A percentile compares a stretch with the other conserved stretches of the same genome.
Evolutionary conservation across 2,329 filamentous ascomycete species (phyloP).

Genomic region (Stylonectria norvegica): DNA sequence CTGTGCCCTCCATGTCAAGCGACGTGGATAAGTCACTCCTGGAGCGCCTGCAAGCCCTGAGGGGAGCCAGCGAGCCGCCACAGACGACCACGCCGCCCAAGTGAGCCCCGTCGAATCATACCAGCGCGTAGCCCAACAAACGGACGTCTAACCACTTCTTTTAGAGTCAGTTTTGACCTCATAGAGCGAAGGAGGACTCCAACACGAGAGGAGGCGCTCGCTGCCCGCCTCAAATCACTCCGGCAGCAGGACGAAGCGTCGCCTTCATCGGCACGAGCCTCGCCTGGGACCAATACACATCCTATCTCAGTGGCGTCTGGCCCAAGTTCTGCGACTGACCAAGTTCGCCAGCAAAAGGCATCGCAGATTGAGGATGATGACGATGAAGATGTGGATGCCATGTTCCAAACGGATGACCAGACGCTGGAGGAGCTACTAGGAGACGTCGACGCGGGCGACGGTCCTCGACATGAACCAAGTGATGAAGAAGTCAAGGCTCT

Average conservation of each 20-base stretch:
- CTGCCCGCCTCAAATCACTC: conserved; percentile 50
- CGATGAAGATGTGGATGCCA: conserved; percentile 36
- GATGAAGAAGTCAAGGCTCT: conserved; percentile 35
- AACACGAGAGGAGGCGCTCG: conserved; percentile 49
- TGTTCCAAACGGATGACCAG: conserved; percentile 49
- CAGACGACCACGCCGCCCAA: conserved; percentile 35
- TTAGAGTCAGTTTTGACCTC: conserved; percentile 32
- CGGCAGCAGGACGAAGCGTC: conserved; percentile 38
- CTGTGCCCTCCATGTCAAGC: conserved; percentile 30
- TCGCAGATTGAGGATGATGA: conserved; percentile 10
- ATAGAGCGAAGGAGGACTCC: conserved; percentile 42
- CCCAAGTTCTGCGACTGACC: not conserved
- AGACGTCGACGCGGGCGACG: conserved; percentile 37
- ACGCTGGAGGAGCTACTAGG: conserved; percentile 51
- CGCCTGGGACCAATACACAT: not conserved
- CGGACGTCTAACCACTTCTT: not conserved
- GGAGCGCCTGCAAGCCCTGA: conserved; percentile 52
- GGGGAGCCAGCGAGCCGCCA: conserved; percentile 34
- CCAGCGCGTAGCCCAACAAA: not conserved
- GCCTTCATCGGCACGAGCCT: conserved; percentile 13
- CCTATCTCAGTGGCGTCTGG: not conserved
- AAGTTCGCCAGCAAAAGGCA: conserved; percentile 2
- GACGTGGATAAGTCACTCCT: conserved; percentile 47
- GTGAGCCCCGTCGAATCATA: conserved; percentile 33
- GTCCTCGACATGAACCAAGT: conserved; percentile 19